Base-by-base conservation (phyloP, 208 protist genomes). In the Leishmania amazonensis region DNA sequence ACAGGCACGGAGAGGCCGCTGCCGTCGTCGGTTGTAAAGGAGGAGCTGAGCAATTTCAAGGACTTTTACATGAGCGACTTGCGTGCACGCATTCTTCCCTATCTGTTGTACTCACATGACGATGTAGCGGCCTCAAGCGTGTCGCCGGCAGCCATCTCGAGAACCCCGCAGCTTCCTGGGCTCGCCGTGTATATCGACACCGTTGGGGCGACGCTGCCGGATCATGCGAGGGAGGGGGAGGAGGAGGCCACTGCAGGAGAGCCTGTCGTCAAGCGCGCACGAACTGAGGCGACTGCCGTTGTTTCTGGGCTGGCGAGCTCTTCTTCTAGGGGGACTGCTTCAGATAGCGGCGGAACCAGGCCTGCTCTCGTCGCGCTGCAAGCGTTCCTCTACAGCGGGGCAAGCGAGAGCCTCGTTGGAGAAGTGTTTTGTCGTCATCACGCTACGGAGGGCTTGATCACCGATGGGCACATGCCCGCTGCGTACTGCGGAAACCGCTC, bases 31-130 rank as follows among this genome's bases (percentile, higher is more conserved):
- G 81, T 92, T 3, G 87, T 97, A 17, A 93, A 91, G 76, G 90
- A 96, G 81, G 91, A 97, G 76, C 78, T 96, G 70, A 83, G 81
- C 83, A 97, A 93, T 85, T 97, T 97, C 85, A 97, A 96, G 78
- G 94, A 97, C 38, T 93, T 96, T 75, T 97, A 93, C 90, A 93
- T 95, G 91, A 91, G 90, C 79, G 94, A 97, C 71, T 75, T 96
- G 68, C 88, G 94, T 4, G 90, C 90, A 13, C 90, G 92, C 40
- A 85, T 96, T 76, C 68, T 97, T 45, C 84, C 88, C 67, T 97
- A 96, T 76, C 80, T 94, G 28, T 80, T 85, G 45, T 64, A 84
- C 70, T 21, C 75, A 0, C 89, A 94, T 75, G 72, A 73, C 28
- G 84, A 88, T 31, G 67, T 93, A 19, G 75, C 86, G 2, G 83